phyloP scores from a whole-genome alignment of 1,139 yeast genomes.

The Debaryomycetaceae sp. region DNA sequence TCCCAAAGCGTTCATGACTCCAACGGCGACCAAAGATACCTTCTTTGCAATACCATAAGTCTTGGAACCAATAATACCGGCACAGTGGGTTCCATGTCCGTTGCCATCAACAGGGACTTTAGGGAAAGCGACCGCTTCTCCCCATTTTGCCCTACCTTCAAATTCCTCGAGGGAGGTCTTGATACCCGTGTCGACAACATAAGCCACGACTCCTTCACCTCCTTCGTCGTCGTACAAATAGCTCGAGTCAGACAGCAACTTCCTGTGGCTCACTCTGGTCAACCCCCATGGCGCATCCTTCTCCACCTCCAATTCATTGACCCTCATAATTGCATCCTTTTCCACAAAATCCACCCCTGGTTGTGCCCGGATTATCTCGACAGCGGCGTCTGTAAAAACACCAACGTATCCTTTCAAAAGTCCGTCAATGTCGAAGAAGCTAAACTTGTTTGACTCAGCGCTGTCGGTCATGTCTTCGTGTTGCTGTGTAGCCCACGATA shows the following conservation, averaged over 20 bases:
- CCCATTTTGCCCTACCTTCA: slow-evolving; percentile 44
- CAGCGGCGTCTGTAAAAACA: slow-evolving; percentile 24
- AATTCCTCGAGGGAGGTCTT: slow-evolving; percentile 39
- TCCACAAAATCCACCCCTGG: slow-evolving; percentile 36
- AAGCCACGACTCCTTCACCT: slow-evolving; percentile 44
- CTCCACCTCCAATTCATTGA: slow-evolving; percentile 34
- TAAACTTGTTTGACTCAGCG: slow-evolving; percentile 19
- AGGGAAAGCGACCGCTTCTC: slow-evolving; percentile 38
- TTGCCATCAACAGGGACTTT: slow-evolving; percentile 34
- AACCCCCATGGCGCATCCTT: slow-evolving; percentile 44
- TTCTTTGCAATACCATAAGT: slow-evolving; percentile 43
- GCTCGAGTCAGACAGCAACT: slow-evolving; percentile 48
- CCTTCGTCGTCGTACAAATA: slow-evolving; percentile 38
- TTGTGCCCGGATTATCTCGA: slow-evolving; percentile 23
- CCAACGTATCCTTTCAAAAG: slow-evolving; percentile 33
- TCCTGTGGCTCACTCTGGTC: slow-evolving; percentile 32
- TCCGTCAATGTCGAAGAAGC: slow-evolving; percentile 31
- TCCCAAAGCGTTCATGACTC: slow-evolving; percentile 40
- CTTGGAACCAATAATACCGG: slow-evolving; percentile 44
- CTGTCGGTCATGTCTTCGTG: slow-evolving; percentile 6
- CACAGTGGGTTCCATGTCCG: slow-evolving; percentile 58
- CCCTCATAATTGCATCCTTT: slow-evolving; percentile 29
- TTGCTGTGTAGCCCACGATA: slow-evolving; percentile 5
- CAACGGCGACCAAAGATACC: slow-evolving; percentile 40
- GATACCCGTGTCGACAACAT: slow-evolving; percentile 44